phyloP scores from a whole-genome alignment of 371 early-diverging fungal species.

The Mortierella polycephala region DNA sequence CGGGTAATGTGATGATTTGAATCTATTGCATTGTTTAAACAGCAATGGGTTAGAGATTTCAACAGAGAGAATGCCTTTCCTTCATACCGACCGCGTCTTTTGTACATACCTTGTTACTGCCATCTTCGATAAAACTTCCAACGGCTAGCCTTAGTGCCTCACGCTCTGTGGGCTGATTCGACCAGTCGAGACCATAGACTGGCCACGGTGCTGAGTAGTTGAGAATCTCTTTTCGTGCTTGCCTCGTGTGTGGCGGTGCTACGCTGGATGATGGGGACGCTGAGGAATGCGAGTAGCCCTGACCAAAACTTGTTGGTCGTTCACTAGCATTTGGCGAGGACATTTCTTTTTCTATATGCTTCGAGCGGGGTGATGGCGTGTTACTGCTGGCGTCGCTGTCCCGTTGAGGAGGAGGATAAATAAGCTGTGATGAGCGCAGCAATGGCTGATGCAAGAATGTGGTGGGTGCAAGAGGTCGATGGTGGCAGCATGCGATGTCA shows the following conservation, averaged over 20 bases:
- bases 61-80: neutral
- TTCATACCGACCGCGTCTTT: neutral
- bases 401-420: no score
- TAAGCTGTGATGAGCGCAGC: no score
- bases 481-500: no score
- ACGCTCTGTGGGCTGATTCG: constrained; percentile 68
- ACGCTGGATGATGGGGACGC: constrained; percentile 20
- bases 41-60: neutral
- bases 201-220: constrained; percentile 88
- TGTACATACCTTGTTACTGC: constrained; percentile 76
- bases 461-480: no score
- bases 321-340: constrained; percentile 23
- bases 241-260: constrained; percentile 22
- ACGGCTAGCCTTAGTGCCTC: constrained; percentile 83
- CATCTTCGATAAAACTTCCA: constrained; percentile 86
- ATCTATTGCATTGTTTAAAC: constrained; percentile 52
- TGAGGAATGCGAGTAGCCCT: constrained; percentile 40
- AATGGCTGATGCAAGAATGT: no score
- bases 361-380: neutral
- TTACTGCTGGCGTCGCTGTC: no score
- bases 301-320: constrained; percentile 35
- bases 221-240: constrained; percentile 78
- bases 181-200: constrained; percentile 91
- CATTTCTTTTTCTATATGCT: constrained; percentile 13
- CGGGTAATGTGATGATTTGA: constrained; percentile 71